Evolutionary conservation across 2,329 filamentous ascomycete species (phyloP).

Genomic region (Talaromyces sp.): DNA sequence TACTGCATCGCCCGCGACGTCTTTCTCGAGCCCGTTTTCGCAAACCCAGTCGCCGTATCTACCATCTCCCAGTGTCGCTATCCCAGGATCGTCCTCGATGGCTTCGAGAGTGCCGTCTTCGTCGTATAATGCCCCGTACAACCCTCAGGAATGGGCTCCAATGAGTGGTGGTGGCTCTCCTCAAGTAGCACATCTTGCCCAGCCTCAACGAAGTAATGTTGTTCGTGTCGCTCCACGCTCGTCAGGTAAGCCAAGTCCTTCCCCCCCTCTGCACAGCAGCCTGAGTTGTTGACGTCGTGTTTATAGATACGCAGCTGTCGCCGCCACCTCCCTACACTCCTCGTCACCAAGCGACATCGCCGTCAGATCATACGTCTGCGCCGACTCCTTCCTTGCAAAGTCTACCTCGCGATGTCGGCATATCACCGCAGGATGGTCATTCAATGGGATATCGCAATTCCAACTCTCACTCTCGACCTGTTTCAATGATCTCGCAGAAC

Average conservation of each 20-base stretch:
- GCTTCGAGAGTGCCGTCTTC: slow-evolving; percentile 31
- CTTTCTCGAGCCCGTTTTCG: slow-evolving; percentile 40
- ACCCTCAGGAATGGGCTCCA: slow-evolving; percentile 46
- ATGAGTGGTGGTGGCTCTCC: slow-evolving; percentile 25
- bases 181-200: slow-evolving; percentile 20
- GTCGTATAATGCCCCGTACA: slow-evolving; percentile 40
- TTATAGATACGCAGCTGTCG: slow-evolving; percentile 24
- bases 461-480: slow-evolving; percentile 20
- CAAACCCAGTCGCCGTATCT: slow-evolving; percentile 32
- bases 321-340: slow-evolving; percentile 37
- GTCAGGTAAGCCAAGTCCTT: slow-evolving; percentile 23
- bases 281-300: background rate
- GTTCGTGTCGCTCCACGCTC: slow-evolving; percentile 22
- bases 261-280: background rate
- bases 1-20: slow-evolving; percentile 39
- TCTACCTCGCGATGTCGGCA: slow-evolving; percentile 5
- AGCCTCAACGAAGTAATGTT: slow-evolving; percentile 24
- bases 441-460: slow-evolving; percentile 6
- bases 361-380: slow-evolving; percentile 11
- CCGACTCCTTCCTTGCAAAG: slow-evolving; percentile 17
- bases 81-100: slow-evolving; percentile 37
- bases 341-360: slow-evolving; percentile 20
- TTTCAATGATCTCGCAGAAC: slow-evolving; percentile 24
- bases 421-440: slow-evolving; percentile 14
- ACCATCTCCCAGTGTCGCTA: slow-evolving; percentile 29